phyloP scores from a whole-genome alignment of 257 asterid genomes.

The Nicotiana benthamiana region DNA sequence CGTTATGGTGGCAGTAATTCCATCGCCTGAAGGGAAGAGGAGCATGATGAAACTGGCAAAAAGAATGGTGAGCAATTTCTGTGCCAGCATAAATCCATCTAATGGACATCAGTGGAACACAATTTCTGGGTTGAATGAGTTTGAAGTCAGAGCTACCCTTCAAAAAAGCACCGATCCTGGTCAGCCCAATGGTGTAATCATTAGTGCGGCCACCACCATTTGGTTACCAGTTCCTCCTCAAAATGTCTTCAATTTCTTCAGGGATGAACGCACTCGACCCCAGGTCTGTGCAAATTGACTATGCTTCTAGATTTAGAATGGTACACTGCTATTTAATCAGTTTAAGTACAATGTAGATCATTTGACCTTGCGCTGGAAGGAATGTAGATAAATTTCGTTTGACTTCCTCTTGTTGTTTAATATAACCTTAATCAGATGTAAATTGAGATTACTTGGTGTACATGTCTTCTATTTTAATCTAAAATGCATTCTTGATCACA shows the following conservation, averaged over 20 bases:
- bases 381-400: not conserved
- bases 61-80: conserved; percentile 82
- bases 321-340: no score
- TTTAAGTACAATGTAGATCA: not conserved
- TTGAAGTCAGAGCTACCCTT: conserved; percentile 72
- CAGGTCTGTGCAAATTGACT: conserved; percentile 35
- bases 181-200: conserved; percentile 76
- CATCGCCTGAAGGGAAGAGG: conserved; percentile 72
- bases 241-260: conserved; percentile 57
- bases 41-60: conserved; percentile 93
- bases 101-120: conserved; percentile 80
- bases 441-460: not conserved
- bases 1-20: conserved; percentile 37
- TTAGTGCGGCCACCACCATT: conserved; percentile 84
- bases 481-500: not conserved
- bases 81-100: conserved; percentile 65
- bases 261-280: conserved; percentile 71
- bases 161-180: conserved; percentile 68
- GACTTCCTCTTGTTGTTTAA: not conserved
- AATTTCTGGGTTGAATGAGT: conserved; percentile 49
- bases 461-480: not conserved
- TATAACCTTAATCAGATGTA: not conserved
- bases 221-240: conserved; percentile 86
- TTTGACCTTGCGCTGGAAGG: no score
- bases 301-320: not conserved